A percentile compares a stretch with the other conserved stretches of the same genome.
phyloP scores from a whole-genome alignment of 2,329 filamentous ascomycete species.

The Nigrospora oryzae region DNA sequence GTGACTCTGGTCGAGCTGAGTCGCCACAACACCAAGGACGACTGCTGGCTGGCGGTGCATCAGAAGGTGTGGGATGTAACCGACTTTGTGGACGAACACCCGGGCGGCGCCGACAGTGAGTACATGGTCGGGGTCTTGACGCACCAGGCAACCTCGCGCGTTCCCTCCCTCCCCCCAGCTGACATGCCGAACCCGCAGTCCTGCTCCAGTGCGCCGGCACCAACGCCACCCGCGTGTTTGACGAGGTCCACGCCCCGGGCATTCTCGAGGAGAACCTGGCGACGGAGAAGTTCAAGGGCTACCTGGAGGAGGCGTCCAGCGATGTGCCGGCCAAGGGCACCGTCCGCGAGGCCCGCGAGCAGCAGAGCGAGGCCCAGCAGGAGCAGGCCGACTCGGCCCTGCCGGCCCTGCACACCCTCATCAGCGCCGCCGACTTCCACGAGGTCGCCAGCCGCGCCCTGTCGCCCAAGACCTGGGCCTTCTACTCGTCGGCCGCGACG shows the following conservation, averaged over 20 bases:
- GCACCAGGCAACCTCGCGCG: no score
- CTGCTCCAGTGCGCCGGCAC: conserved; percentile 3
- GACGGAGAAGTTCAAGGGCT: conserved; percentile 4
- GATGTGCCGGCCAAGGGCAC: conserved; percentile 1
- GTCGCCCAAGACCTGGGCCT: conserved; percentile 59
- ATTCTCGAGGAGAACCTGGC: conserved; percentile 42
- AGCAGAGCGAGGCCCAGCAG: neutral
- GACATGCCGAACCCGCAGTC: neutral
- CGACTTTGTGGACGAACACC: conserved; percentile 6
- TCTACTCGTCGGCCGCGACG: conserved; percentile 58
- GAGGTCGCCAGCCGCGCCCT: conserved; percentile 44
- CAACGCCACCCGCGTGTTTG: conserved; percentile 3
- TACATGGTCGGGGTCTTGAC: neutral
- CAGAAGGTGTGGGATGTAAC: conserved; percentile 7
- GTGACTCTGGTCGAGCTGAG: conserved; percentile 2
- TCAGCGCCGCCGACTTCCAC: conserved; percentile 55
- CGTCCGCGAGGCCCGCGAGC: neutral
- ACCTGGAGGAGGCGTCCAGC: conserved; percentile 3
- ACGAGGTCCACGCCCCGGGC: conserved; percentile 4
- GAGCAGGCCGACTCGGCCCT: conserved; percentile 15
- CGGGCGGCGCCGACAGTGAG: conserved; percentile 5
- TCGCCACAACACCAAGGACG: conserved; percentile 2
- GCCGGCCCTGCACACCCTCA: conserved; percentile 43
- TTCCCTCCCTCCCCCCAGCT: neutral
- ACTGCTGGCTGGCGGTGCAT: conserved; percentile 6